Evolutionary conservation across 73 alveolate species (phyloP).

Genomic region (Tetrahymena elliotti): DNA sequence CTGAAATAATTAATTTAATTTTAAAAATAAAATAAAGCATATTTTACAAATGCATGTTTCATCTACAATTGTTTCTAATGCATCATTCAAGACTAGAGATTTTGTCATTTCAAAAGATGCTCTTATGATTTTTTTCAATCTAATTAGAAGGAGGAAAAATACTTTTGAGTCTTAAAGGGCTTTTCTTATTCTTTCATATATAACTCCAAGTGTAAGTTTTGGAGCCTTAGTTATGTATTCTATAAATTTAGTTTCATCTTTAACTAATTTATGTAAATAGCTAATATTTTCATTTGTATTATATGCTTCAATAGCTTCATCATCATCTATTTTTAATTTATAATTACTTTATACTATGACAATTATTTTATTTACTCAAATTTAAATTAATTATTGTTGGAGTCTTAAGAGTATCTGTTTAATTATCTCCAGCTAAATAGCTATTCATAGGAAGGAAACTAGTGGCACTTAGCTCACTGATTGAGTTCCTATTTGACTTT

Average conservation of each 20-base stretch:
- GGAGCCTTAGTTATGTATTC: neutral
- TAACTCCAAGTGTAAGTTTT: neutral
- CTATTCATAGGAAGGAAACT: neutral
- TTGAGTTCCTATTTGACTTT: neutral
- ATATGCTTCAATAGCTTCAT: neutral
- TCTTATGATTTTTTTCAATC: slow-evolving; percentile 14
- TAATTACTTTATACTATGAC: neutral
- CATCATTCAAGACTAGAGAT: slow-evolving; percentile 30
- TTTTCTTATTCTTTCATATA: neutral
- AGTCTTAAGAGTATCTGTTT: neutral
- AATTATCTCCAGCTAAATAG: neutral
- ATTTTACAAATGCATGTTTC: slow-evolving; percentile 25
- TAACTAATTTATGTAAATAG: neutral
- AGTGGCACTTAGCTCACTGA: neutral
- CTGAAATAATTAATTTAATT: neutral
- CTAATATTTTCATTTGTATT: neutral
- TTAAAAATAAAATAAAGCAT: neutral
- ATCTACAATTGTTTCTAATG: slow-evolving; percentile 41
- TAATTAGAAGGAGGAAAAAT: neutral
- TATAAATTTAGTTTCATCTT: neutral
- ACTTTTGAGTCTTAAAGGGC: neutral
- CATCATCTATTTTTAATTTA: neutral
- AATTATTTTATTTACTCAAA: neutral
- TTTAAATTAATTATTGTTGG: neutral
- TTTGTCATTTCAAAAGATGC: slow-evolving; percentile 27